phyloP scores from a whole-genome alignment of 371 early-diverging fungal species.

The Mortierella sp. region DNA sequence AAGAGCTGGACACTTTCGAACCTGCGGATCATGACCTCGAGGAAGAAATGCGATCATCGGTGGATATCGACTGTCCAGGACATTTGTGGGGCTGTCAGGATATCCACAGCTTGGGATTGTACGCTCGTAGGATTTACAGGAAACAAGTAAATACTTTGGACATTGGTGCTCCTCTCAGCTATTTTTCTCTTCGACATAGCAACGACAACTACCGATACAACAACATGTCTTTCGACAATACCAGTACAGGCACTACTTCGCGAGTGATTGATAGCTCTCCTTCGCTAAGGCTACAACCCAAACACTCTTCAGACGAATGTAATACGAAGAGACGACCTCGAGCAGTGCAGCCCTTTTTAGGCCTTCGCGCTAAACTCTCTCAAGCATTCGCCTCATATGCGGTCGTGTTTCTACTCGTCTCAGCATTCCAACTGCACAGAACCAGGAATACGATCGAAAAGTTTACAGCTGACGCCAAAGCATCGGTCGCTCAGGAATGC shows the following conservation, averaged over 20 bases:
- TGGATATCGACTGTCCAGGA: background rate
- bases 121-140: background rate
- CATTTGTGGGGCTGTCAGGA: background rate
- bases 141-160: background rate
- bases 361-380: constrained; percentile 43
- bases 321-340: background rate
- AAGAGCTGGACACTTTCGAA: constrained; percentile 5
- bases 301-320: too few relatives aligned
- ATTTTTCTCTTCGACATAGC: background rate
- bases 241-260: background rate
- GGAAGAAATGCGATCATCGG: background rate
- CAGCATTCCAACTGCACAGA: constrained; percentile 32
- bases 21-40: background rate
- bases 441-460: constrained; percentile 11
- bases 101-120: background rate
- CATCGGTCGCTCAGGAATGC: constrained; percentile 23
- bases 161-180: background rate
- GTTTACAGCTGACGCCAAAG: constrained; percentile 17
- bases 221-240: background rate
- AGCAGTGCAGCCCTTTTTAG: constrained; percentile 17
- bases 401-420: constrained; percentile 32
- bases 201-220: background rate
- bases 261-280: background rate
- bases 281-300: background rate
- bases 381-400: constrained; percentile 36